Conservation (phyloP, 768 basidiomycete species). For the Cyclocybe aegerita region DNA sequence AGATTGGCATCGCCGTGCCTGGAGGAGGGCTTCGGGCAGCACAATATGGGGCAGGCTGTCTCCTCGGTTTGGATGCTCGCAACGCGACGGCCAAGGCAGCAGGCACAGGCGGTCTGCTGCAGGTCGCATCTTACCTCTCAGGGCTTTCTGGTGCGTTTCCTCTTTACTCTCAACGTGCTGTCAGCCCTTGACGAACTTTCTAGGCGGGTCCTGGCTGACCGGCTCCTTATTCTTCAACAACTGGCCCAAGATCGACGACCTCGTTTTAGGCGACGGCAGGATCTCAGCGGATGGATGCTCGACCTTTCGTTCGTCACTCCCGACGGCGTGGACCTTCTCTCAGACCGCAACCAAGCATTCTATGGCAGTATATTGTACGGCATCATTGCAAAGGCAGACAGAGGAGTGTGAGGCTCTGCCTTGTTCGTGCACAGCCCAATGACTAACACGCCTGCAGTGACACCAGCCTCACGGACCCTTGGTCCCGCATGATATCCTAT, state of each 20-base stretch:
- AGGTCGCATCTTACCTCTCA: conserved; percentile 68
- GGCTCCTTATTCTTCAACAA: conserved; percentile 65
- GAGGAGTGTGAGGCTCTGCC: conserved; percentile 45
- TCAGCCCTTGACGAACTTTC: neutral
- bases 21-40: conserved; percentile 74
- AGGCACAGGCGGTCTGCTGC: conserved; percentile 68
- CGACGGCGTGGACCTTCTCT: conserved; percentile 45
- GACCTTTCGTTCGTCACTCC: conserved; percentile 58
- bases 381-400: conserved; percentile 53
- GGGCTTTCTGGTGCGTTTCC: conserved; percentile 57
- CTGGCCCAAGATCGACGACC: conserved; percentile 53
- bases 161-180: neutral
- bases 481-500: conserved; percentile 64
- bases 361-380: conserved; percentile 55
- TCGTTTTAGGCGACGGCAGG: conserved; percentile 58
- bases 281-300: conserved; percentile 53
- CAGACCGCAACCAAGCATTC: conserved; percentile 47
- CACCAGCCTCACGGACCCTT: conserved; percentile 65
- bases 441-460: conserved; percentile 36
- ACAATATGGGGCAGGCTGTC: conserved; percentile 59
- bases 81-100: conserved; percentile 54
- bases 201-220: conserved; percentile 69
- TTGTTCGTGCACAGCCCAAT: neutral
- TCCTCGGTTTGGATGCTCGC: conserved; percentile 59
- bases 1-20: conserved; percentile 63